Conservation (phyloP, 2,329 filamentous ascomycete species). For the Mariannaea elegans region DNA sequence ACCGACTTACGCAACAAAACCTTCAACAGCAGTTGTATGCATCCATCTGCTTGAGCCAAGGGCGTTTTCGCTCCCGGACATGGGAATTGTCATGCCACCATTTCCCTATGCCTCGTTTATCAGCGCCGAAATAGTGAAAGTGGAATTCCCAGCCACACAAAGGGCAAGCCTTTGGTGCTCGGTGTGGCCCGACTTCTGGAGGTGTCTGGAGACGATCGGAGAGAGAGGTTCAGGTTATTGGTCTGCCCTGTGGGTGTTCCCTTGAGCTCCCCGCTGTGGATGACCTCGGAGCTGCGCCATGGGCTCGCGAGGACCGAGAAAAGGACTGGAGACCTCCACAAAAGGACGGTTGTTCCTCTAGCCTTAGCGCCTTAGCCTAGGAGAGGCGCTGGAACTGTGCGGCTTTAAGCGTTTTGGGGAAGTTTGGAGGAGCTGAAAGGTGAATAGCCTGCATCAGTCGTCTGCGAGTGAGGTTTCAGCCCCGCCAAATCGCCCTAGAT, state of each 20-base stretch:
- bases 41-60: constrained; percentile 1
- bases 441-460: constrained; percentile 13
- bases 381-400: constrained; percentile 5
- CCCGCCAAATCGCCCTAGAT: constrained; percentile 19
- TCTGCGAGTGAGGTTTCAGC: constrained; percentile 40
- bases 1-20: not conserved
- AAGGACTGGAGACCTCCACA: too few relatives aligned
- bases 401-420: not conserved
- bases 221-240: constrained; percentile 28
- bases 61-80: not conserved
- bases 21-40: not conserved
- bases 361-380: too few relatives aligned
- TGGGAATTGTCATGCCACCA: constrained; percentile 9
- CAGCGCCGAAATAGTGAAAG: constrained; percentile 2
- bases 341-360: too few relatives aligned
- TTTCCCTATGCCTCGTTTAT: not conserved
- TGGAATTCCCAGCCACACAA: constrained; percentile 30
- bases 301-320: too few relatives aligned
- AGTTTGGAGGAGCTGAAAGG: constrained; percentile 4
- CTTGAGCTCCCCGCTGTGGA: constrained; percentile 12
- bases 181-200: constrained; percentile 32
- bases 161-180: constrained; percentile 35
- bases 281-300: constrained; percentile 7
- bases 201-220: constrained; percentile 17
- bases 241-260: constrained; percentile 34